Base-by-base conservation (phyloP, 2,329 filamentous ascomycete genomes). In the Fusarium ambrosium region DNA sequence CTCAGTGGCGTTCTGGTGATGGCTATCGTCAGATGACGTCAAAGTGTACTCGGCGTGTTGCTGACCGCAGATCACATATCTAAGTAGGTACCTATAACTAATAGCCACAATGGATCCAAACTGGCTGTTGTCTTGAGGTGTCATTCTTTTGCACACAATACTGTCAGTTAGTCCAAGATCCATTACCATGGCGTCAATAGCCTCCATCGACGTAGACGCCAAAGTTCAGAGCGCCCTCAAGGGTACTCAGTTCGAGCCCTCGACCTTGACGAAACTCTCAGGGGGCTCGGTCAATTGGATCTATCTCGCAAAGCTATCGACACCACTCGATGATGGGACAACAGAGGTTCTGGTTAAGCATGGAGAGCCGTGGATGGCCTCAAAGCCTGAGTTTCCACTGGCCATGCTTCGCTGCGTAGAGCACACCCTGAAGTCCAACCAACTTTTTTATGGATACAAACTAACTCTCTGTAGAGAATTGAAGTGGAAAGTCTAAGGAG, bases 281-380 rank as follows among this genome's bases (percentile, higher is more conserved):
- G 66, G 62, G 18, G 66, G 66, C 11, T 68, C 66, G 6, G 66
- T 61, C 27, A 68, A 68, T 24, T 66, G 41, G 37, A 68, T 68
- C 9, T 61, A 68, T 10, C 36, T 43, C 9, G 55, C 55, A 18
- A n/a, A 24, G 5, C 29, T 66, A 4, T 22, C 14, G 9, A 55
- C 16, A 2, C 55, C 66, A 13, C 22, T 66, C 9, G 29, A 66
- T 9, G 45, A 56, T n/a, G 32, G 36, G 7, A 41, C 55, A 11
- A n/a, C 14, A 14, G 43, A 68, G 24, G 43, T 43, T n/a, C 13
- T 68, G 6, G 36, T 66, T 14, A 68, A 68, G 20, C 66, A 69
- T 1, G 66, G 41, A 55, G 66, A 69, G 43, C n/a, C 41, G 0
- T 66, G 29, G 1, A 66, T 69, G 53, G 62, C 62, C 5, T 41